A percentile compares a stretch with the other conserved stretches of the same genome.
phyloP scores from a whole-genome alignment of 1,284 basidiomycete genomes.

The Rhodotorula mucilaginosa region DNA sequence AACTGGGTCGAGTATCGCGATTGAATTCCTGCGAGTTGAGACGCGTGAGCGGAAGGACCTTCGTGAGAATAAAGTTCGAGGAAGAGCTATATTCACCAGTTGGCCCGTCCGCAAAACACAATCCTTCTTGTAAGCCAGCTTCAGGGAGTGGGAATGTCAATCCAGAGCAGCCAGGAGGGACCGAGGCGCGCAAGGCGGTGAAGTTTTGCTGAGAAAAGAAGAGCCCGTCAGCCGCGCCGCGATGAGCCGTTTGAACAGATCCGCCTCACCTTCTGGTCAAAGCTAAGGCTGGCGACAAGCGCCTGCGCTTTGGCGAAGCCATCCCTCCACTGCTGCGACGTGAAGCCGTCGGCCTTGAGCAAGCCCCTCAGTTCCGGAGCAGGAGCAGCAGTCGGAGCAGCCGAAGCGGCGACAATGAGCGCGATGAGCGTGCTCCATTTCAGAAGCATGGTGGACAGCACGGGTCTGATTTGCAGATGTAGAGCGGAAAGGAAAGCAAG shows the following conservation, averaged over 20 bases:
- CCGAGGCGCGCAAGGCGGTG: too few relatives aligned
- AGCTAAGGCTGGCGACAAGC: neutral
- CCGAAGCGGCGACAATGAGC: neutral
- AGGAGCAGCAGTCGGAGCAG: neutral
- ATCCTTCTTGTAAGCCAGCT: too few relatives aligned
- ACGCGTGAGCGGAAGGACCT: too few relatives aligned
- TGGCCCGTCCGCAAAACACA: neutral
- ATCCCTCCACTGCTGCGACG: neutral
- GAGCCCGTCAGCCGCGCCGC: too few relatives aligned
- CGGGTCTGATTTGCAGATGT: too few relatives aligned
- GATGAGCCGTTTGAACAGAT: too few relatives aligned
- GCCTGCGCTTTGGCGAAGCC: constrained; percentile 7
- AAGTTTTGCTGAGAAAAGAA: too few relatives aligned
- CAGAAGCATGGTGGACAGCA: too few relatives aligned
- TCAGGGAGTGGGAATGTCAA: neutral
- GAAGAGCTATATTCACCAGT: neutral
- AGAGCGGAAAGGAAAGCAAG: too few relatives aligned
- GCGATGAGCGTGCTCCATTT: neutral
- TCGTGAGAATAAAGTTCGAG: too few relatives aligned
- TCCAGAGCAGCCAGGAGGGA: too few relatives aligned
- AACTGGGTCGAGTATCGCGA: constrained; percentile 18
- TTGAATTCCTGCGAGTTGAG: neutral
- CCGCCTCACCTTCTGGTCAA: constrained; percentile 1
- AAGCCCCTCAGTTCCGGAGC: neutral
- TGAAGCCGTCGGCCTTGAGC: constrained; percentile 10